These are phyloP conservation scores for Cutaneotrichosporon spelunceum DNA, from an alignment of 1,284 basidiomycete genomes.

Conservation along the genomic window DNA sequence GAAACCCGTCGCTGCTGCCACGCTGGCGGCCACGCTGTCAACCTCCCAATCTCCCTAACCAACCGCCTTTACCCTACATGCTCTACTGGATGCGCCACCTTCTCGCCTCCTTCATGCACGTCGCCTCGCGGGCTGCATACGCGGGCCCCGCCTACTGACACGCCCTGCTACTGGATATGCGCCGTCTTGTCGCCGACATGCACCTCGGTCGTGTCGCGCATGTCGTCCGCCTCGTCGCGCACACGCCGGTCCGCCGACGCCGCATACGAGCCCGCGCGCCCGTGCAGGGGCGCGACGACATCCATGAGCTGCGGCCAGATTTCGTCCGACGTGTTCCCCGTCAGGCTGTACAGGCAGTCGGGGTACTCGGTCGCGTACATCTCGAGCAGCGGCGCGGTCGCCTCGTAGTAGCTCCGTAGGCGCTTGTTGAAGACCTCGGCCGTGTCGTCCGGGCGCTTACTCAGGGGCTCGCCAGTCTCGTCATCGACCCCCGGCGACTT, in stretches of 20 bases:
- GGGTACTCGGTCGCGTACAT: constrained; percentile 65
- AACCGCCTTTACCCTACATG: too few relatives aligned
- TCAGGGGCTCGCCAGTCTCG: constrained; percentile 83
- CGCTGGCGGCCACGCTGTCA: too few relatives aligned
- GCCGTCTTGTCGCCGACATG: constrained; percentile 21
- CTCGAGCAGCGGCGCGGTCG: constrained; percentile 76
- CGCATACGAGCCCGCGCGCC: constrained; percentile 19
- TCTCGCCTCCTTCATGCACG: too few relatives aligned
- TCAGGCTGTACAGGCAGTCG: constrained; percentile 66
- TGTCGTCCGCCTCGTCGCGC: constrained; percentile 47
- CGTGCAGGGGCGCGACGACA: constrained; percentile 43
- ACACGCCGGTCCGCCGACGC: constrained; percentile 30
- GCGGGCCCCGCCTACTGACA: too few relatives aligned
- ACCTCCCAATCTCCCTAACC: too few relatives aligned
- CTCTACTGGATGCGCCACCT: too few relatives aligned
- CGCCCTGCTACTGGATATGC: constrained; percentile 10
- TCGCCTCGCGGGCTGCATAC: too few relatives aligned
- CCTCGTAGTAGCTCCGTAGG: constrained; percentile 75
- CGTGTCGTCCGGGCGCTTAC: constrained; percentile 87
- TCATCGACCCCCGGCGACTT: constrained; percentile 84
- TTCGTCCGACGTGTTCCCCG: constrained; percentile 81
- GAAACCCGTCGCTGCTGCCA: too few relatives aligned
- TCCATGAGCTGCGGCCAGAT: constrained; percentile 49
- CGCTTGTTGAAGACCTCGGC: constrained; percentile 80
- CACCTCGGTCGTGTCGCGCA: constrained; percentile 37